A percentile compares a stretch with the other conserved stretches of the same genome.
These are phyloP conservation scores for Sphagnum magellanicum DNA, from an alignment of 228 moss, liverwort and hornwort genomes.

Conservation along the genomic window DNA sequence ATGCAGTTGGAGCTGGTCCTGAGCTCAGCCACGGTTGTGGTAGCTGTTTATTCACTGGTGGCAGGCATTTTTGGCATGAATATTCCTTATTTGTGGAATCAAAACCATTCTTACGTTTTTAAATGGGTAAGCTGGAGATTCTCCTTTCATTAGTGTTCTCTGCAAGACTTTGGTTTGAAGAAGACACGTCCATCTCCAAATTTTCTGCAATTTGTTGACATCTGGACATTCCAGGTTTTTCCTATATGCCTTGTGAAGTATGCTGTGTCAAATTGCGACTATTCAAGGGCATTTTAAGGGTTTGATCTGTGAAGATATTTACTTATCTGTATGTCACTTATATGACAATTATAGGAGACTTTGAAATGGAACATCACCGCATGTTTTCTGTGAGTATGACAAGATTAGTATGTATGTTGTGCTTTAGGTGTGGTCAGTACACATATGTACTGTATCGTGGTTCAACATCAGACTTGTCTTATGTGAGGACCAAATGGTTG, in stretches of 20 bases:
- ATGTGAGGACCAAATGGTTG: no score
- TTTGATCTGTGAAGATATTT: not conserved
- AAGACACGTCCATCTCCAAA: no score
- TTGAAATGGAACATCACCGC: no score
- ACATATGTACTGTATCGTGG: not conserved
- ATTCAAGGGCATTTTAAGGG: no score
- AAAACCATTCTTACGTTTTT: conserved; percentile 46
- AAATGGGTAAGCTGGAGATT: conserved; percentile 60
- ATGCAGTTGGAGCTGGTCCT: conserved; percentile 95
- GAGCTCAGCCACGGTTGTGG: conserved; percentile 89
- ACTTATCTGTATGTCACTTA: not conserved
- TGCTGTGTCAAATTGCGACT: no score
- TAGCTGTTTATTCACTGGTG: conserved; percentile 74
- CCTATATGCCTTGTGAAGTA: not conserved
- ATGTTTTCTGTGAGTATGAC: no score
- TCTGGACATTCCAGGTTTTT: not conserved
- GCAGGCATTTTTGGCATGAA: conserved; percentile 98
- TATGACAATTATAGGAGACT: no score
- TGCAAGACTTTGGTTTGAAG: not conserved
- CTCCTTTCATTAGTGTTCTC: not conserved
- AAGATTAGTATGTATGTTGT: no score
- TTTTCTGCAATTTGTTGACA: not conserved
- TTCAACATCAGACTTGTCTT: no score
- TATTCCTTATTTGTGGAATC: conserved; percentile 80
- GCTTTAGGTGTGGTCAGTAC: not conserved